phyloP scores from a whole-genome alignment of 2,329 filamentous ascomycete species.

The Aureobasidium leucospermi region DNA sequence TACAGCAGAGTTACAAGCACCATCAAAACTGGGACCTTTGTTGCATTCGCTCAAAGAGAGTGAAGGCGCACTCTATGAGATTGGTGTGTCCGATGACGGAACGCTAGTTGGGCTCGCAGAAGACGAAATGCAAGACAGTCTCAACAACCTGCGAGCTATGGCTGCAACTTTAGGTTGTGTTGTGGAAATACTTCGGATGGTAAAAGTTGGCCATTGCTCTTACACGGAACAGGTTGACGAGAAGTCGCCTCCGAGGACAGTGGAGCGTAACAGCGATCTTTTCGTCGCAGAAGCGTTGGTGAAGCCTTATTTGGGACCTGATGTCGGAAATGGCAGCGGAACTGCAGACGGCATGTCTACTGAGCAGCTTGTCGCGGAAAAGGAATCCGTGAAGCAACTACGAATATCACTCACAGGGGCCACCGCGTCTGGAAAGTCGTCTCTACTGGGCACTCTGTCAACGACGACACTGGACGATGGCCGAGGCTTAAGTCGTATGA shows the following conservation, averaged over 20 bases:
- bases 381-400: constrained; percentile 57
- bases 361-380: not conserved
- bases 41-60: constrained; percentile 82
- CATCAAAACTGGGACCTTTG: constrained; percentile 47
- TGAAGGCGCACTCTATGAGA: constrained; percentile 88
- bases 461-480: constrained; percentile 88
- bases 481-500: constrained; percentile 79
- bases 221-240: constrained; percentile 46
- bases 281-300: constrained; percentile 88
- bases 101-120: constrained; percentile 79
- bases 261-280: constrained; percentile 44
- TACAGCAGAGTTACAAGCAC: constrained; percentile 51
- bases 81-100: constrained; percentile 92
- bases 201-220: constrained; percentile 79
- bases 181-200: constrained; percentile 72
- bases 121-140: constrained; percentile 87
- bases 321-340: not conserved
- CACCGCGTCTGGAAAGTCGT: constrained; percentile 88
- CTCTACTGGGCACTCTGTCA: constrained; percentile 77
- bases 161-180: constrained; percentile 83
- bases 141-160: constrained; percentile 81
- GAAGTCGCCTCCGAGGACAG: constrained; percentile 14
- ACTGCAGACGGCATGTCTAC: not conserved
- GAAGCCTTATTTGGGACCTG: constrained; percentile 51
- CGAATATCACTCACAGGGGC: constrained; percentile 82